phyloP scores from a whole-genome alignment of 352 stramenopile species.

The Pythium dissotocum region DNA sequence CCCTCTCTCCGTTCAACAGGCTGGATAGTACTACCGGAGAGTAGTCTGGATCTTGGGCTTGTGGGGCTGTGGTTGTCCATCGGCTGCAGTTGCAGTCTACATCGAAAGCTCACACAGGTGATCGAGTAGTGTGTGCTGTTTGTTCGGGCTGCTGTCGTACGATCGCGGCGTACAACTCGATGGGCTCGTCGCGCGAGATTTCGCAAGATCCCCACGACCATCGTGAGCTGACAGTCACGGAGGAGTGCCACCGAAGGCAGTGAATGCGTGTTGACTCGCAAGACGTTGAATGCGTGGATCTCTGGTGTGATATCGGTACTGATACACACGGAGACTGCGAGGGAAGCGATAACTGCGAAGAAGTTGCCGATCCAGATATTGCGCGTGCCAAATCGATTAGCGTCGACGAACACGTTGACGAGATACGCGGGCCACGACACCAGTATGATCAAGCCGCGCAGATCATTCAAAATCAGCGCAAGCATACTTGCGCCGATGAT shows the following conservation, averaged over 20 bases:
- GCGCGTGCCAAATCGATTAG: slow-evolving; percentile 7
- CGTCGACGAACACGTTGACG: slow-evolving; percentile 21
- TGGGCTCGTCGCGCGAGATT: not conserved
- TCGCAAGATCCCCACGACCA: not conserved
- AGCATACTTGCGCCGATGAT: not conserved
- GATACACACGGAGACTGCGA: not conserved
- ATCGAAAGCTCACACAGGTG: not conserved
- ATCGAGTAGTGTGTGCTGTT: not conserved
- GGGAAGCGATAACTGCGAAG: not conserved
- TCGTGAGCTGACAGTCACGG: not conserved
- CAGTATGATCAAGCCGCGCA: not conserved
- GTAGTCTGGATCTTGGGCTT: too few species aligned
- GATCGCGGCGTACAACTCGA: not conserved
- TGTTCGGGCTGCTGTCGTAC: not conserved
- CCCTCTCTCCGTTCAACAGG: too few species aligned
- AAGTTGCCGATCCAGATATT: slow-evolving; percentile 6
- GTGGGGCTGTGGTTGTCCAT: not conserved
- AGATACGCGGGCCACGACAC: not conserved
- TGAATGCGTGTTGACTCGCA: not conserved
- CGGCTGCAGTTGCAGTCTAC: not conserved
- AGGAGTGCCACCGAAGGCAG: not conserved
- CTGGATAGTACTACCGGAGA: too few species aligned
- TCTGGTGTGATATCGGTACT: not conserved
- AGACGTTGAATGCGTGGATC: not conserved
- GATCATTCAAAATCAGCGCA: not conserved